A percentile compares a stretch with the other conserved stretches of the same genome.
Conservation (phyloP, 768 basidiomycete genomes). For the Amanita jacksonii region DNA sequence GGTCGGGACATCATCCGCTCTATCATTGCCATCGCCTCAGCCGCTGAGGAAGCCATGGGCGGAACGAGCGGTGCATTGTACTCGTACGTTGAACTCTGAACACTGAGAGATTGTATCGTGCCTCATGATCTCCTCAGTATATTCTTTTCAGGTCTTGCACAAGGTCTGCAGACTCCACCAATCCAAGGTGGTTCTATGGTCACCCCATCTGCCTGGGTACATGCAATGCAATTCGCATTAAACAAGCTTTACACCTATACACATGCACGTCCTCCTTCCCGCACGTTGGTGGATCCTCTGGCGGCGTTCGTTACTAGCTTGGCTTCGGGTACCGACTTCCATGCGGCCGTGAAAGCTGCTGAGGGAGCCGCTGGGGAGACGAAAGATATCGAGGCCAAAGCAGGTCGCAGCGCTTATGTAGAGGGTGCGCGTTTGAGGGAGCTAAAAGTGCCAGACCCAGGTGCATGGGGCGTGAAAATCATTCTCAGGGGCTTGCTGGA, state of each 20-base stretch:
- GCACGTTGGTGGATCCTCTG: slow-evolving; percentile 90
- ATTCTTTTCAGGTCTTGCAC: slow-evolving; percentile 83
- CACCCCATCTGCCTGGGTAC: slow-evolving; percentile 50
- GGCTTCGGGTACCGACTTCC: slow-evolving; percentile 24
- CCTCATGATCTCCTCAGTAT: slow-evolving; percentile 40
- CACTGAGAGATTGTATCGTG: slow-evolving; percentile 1
- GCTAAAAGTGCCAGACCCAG: slow-evolving; percentile 71
- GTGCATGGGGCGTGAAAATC: slow-evolving; percentile 83
- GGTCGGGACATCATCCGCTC: slow-evolving; percentile 58
- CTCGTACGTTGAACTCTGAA: slow-evolving; percentile 47
- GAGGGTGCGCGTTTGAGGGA: slow-evolving; percentile 54
- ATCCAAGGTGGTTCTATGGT: slow-evolving; percentile 22
- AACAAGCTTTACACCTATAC: slow-evolving; percentile 72
- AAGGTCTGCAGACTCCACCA: slow-evolving; percentile 44
- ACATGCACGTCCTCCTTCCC: slow-evolving; percentile 78
- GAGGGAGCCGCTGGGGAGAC: slow-evolving; percentile 64
- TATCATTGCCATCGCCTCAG: slow-evolving; percentile 58
- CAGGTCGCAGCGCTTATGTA: slow-evolving; percentile 84
- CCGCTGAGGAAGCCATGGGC: slow-evolving; percentile 81
- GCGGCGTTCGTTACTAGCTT: slow-evolving; percentile 60
- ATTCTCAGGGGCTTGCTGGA: slow-evolving; percentile 47
- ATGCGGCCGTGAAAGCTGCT: slow-evolving; percentile 49
- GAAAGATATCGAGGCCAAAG: slow-evolving; percentile 69
- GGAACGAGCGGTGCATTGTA: slow-evolving; percentile 89
- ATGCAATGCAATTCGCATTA: slow-evolving; percentile 49